Evolutionary conservation across 2,329 filamentous ascomycete genomes (phyloP), one percentile per base, ranked within the genome.

Genomic region (Didymella lethalis): DNA sequence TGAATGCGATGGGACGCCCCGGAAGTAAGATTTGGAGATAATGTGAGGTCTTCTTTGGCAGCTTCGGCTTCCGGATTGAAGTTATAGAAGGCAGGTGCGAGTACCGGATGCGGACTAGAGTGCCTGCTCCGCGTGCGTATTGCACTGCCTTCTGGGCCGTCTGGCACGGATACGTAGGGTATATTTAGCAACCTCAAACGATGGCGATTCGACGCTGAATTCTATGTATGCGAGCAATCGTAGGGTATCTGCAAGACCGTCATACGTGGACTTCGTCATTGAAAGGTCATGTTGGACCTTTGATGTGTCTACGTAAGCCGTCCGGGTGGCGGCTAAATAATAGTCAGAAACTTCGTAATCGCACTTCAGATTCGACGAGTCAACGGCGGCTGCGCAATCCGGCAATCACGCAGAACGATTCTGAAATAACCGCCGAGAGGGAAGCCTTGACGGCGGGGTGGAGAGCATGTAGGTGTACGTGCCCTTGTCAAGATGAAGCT

Each of bases 81-180:
- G 38, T 45, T n/a, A 25, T 31, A 23, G 38, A 40, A 40, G 25
- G 38, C 45, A 45, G 8, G 36, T 16, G 48, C 29, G 28, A 48
- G 12, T 44, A 25, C 55, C 44, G 55, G 45, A 53, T 48, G 45
- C 45, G 45, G 49, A 41, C 8, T 58, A 53, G 55, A 25, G 29
- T 10, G 14, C 8, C 20, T 45, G 18, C 31, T 48, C 44, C 25
- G 48, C 44, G 48, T 57, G 54, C 54, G 54, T 57, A 23, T 52
- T 56, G 55, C 49, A 56, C 54, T 50, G 54, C 54, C 54, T 53
- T 49, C 55, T 58, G 31, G 36, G 40, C 44, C 29, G 28, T 48
- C 29, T 53, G 43, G 49, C 56, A 58, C 56, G 56, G 56, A 54
- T 58, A 49, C 50, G 56, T 50, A 58, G 49, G 40, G 40, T 58